Conservation (phyloP, 306 rosid species). For the Cyclanthera cordifolia region DNA sequence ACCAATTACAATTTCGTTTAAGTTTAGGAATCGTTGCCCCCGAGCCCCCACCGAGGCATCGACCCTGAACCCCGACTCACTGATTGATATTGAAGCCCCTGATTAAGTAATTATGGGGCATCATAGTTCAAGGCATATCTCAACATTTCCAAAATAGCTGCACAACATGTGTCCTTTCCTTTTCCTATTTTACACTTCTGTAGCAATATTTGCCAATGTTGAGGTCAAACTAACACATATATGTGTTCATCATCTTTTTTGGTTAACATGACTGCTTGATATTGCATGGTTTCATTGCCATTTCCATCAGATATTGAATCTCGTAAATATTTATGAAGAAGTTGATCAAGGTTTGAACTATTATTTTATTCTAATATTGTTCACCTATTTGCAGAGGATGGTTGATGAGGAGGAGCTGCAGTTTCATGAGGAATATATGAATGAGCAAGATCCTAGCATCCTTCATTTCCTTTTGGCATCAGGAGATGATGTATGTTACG, state of each 20-base stretch:
- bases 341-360: background rate
- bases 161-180: background rate
- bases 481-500: slow-evolving; percentile 69
- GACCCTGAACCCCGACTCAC: no score
- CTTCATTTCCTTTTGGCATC: slow-evolving; percentile 94
- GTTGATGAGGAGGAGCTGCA: slow-evolving; percentile 94
- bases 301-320: background rate
- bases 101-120: no score
- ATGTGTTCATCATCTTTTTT: background rate
- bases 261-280: background rate
- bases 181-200: background rate
- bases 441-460: slow-evolving; percentile 93
- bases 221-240: background rate
- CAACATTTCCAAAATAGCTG: background rate
- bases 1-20: no score
- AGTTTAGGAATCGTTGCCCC: no score
- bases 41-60: no score
- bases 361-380: background rate
- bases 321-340: background rate
- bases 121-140: no score
- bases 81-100: no score
- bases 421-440: slow-evolving; percentile 91
- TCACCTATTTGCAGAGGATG: slow-evolving; percentile 59
- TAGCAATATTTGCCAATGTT: background rate
- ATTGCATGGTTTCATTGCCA: background rate